Evolutionary conservation across 768 basidiomycete genomes (phyloP), one percentile per base, ranked within the genome.

Genomic region (Amanita polypyramis): DNA sequence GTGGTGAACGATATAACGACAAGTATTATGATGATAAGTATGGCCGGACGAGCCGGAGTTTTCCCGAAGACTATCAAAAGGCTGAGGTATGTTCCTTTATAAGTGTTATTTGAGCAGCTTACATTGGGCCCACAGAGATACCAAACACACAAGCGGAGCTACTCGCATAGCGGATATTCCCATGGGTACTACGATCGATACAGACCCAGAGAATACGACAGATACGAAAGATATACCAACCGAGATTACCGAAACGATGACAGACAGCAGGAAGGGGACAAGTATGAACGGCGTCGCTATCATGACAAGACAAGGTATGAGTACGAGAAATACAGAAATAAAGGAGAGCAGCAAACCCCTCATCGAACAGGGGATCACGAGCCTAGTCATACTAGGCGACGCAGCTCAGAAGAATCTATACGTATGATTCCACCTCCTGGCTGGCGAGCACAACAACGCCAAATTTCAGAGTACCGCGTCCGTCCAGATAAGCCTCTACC

Each of bases 371-470:
- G 35, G 4, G 19, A 40, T 19, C 38, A 40, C 23, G 46, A 47
- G 21, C 27, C 36, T 14, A 6, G 7, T 11, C 46, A 40, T 19
- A 9, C 14, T 19, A 47, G 27, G 38, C 9, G 12, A 19, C 46
- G 17, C 27, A n/a, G 33, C 21, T 32, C 46, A 11, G 37, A 40
- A 29, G 46, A 47, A 19, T 14, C 46, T 12, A 32, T 47, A 21
- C 46, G 29, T 17, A 47, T 47, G 46, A 36, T 47, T 15, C 46
- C 46, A n/a, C 46, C 46, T 20, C 46, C 46, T 19, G 37, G 19
- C 5, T 47, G 46, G 46, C 46, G 37, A 14, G 20, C 46, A 6
- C 27, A 20, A 19, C 46, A 47, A 19, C 46, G 29, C 5, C 37
- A 39, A 17, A 30, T 19, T 11, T 20, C 20, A 27, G 35, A 37